Conservation (phyloP, 192 early-diverging fungal genomes). For the Coemansia sp. region DNA sequence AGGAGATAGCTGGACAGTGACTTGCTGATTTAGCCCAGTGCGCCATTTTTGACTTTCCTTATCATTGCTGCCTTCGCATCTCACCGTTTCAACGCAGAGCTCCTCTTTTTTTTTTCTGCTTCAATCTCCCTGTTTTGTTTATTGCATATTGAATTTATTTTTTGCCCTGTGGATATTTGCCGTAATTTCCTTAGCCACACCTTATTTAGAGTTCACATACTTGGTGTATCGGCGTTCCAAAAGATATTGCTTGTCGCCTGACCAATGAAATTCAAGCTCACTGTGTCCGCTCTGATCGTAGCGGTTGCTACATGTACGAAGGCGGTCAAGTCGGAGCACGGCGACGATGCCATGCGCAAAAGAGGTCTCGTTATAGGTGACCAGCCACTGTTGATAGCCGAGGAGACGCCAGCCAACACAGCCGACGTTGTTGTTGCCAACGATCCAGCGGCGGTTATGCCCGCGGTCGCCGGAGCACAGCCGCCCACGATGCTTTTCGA, state of each 20-base stretch:
- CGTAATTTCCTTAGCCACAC: neutral
- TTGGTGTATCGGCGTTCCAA: slow-evolving; percentile 3
- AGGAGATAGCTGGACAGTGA: neutral
- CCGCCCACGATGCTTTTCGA: slow-evolving; percentile 24
- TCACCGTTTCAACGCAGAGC: neutral
- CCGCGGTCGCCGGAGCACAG: slow-evolving; percentile 17
- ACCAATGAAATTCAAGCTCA: slow-evolving; percentile 43
- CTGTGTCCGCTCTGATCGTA: slow-evolving; percentile 32
- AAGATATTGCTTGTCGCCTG: slow-evolving; percentile 2
- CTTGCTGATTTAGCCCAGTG: neutral
- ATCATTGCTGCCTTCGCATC: neutral
- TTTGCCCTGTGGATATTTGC: neutral
- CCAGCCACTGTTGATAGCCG: slow-evolving; percentile 23
- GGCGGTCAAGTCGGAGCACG: slow-evolving; percentile 3
- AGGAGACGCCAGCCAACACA: slow-evolving; percentile 17
- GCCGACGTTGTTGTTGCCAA: slow-evolving; percentile 11
- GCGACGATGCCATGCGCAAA: slow-evolving; percentile 1
- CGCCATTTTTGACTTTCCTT: neutral
- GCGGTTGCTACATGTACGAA: slow-evolving; percentile 32
- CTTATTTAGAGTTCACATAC: neutral
- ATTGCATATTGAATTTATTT: neutral
- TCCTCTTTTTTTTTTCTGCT: neutral
- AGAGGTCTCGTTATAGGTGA: slow-evolving; percentile 31
- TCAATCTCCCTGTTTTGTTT: neutral
- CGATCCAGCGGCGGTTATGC: slow-evolving; percentile 8